Evolutionary conservation across 1,284 basidiomycete species (phyloP), one percentile per base, ranked within the genome.

Genomic region (Boletus semigastroideus): DNA sequence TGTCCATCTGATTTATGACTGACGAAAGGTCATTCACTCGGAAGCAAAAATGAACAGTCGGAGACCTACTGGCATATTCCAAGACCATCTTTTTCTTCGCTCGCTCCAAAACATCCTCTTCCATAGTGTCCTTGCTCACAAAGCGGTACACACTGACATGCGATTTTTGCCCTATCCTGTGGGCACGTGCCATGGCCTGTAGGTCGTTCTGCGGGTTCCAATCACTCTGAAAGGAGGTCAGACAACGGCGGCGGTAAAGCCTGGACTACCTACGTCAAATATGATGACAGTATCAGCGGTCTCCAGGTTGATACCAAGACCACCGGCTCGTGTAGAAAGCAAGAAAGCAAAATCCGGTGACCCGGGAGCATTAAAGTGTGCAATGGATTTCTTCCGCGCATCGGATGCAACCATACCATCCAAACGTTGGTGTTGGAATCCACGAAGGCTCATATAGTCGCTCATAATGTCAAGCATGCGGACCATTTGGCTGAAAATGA

Each of bases 1-100:
- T 99, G 74, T 99, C 97, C 88, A 99, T 98, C 74, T 99, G 96
- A 74, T 98, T 96, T 78, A 99, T 98, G 76, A 99, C 92, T 94
- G 67, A 49, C 49, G 28, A 46, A 48, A 49, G 13, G 17, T 53
- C 30, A 42, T 53, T 53, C 47, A 54, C 41, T 49, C 25, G 16
- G n/a, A 8, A 34, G 31, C 27, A 34, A 27, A 50, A 25, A 59
- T 49, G 47, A 53, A 63, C 40, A 13, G 9, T 12, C 42, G 41
- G 52, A 45, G 49, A 86, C 92, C 70, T 70, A 95, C 93, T 98
- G 47, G 96, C 97, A 77, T 99, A 98, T 72, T 99, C 97, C 60
- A 99, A 78, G 50, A 99, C 94, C 96, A 99, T 99, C 78, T 99
- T 99, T 76, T 95, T 91, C 82, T 97, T 96, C 17, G 97, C 97